A percentile compares a stretch with the other conserved stretches of the same genome.
Conservation (phyloP, 1,139 yeast species). For the Sugiyamaella sp. region DNA sequence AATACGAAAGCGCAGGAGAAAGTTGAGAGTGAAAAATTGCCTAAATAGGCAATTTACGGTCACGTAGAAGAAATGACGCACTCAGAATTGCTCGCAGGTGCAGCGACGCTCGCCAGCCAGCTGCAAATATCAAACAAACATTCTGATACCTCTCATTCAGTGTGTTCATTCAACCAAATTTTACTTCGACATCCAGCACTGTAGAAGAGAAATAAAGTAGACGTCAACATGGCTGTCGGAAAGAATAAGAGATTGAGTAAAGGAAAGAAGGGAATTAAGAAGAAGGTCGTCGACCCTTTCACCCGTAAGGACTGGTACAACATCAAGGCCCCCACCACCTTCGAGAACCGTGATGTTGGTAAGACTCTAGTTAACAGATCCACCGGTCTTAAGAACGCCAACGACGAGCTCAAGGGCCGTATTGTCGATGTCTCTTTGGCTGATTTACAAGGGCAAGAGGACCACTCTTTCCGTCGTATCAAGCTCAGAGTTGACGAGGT, state of each 20-base stretch:
- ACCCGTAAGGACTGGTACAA: constrained; percentile 94
- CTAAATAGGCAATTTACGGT: constrained; percentile 6
- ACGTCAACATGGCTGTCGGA: constrained; percentile 78
- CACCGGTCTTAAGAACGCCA: constrained; percentile 89
- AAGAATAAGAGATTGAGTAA: constrained; percentile 95
- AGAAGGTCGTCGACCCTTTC: constrained; percentile 95
- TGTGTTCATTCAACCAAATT: constrained; percentile 12
- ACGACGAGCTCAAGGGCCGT: constrained; percentile 91
- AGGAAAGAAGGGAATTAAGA: constrained; percentile 95
- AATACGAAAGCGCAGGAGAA: too few relatives aligned
- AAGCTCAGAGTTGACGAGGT: constrained; percentile 91
- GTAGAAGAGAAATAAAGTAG: constrained; percentile 13
- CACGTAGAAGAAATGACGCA: neutral
- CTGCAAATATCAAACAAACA: constrained; percentile 16
- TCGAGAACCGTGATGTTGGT: constrained; percentile 92
- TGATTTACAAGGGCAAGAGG: constrained; percentile 91
- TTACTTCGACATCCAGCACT: constrained; percentile 13
- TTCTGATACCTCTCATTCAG: constrained; percentile 11
- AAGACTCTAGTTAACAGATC: constrained; percentile 93
- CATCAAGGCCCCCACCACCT: constrained; percentile 93
- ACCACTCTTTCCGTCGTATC: constrained; percentile 87
- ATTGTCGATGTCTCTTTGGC: constrained; percentile 85
- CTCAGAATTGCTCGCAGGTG: constrained; percentile 4
- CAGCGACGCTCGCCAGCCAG: neutral
- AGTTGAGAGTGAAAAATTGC: neutral